These are phyloP conservation scores for Chalara sp. DNA, from an alignment of 2,329 filamentous ascomycete species.

Conservation along the genomic window DNA sequence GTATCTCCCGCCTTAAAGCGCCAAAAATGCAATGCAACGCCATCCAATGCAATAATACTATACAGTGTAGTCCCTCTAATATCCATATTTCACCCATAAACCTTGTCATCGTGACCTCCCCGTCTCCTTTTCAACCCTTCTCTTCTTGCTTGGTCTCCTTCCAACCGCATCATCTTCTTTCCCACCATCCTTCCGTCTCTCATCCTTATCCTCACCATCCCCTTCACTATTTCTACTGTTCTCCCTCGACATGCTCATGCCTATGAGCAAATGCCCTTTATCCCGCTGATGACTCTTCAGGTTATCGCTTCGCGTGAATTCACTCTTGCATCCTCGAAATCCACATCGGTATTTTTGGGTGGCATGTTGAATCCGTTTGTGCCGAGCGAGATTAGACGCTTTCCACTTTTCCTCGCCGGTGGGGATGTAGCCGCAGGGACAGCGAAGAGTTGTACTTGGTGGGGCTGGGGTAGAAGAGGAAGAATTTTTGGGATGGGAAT, in stretches of 20 bases:
- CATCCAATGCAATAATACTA: too few species aligned
- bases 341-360: constrained; percentile 11
- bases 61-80: too few species aligned
- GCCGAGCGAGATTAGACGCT: constrained; percentile 19
- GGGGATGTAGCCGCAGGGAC: constrained; percentile 15
- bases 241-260: neutral
- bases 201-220: neutral
- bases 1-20: too few species aligned
- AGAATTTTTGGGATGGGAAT: neutral
- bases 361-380: constrained; percentile 19
- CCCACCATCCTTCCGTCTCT: too few species aligned
- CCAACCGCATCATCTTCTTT: neutral
- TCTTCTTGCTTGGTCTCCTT: neutral
- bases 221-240: neutral
- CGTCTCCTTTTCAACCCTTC: neutral
- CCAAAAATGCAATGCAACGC: too few species aligned
- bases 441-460: constrained; percentile 6
- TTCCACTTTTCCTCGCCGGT: constrained; percentile 21
- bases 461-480: neutral
- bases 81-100: neutral
- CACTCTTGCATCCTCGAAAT: constrained; percentile 13
- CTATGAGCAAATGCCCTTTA: constrained; percentile 10
- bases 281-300: constrained; percentile 17
- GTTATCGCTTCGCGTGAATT: constrained; percentile 21
- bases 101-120: neutral